Conservation (phyloP, 169 alveolate species). For the Plasmodium knowlesi region DNA sequence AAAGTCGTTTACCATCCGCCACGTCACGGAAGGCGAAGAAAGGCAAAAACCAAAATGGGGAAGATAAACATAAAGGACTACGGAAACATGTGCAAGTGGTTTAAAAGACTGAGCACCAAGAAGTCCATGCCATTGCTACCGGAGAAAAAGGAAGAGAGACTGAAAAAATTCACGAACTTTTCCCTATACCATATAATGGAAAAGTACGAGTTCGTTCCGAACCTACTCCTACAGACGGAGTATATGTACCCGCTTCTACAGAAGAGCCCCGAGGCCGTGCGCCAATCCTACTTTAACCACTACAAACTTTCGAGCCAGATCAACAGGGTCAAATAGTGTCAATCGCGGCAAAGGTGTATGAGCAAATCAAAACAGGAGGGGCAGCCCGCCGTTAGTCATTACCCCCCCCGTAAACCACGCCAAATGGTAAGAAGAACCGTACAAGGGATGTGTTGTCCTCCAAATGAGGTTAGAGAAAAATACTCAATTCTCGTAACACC, state of each 20-base stretch:
- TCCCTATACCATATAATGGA: slow-evolving; percentile 71
- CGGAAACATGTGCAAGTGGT: slow-evolving; percentile 56
- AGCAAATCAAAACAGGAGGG: neutral
- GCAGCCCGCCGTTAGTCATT: neutral
- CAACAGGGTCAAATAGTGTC: neutral
- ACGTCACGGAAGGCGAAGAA: neutral
- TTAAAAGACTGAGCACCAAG: slow-evolving; percentile 44
- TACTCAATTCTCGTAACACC: neutral
- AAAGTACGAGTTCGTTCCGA: slow-evolving; percentile 60
- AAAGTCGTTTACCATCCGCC: neutral
- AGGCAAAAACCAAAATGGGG: neutral
- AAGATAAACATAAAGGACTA: slow-evolving; percentile 46
- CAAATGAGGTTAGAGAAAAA: neutral
- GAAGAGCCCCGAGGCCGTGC: slow-evolving; percentile 39
- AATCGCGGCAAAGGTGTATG: neutral
- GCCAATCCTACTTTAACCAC: slow-evolving; percentile 64
- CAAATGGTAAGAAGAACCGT: neutral
- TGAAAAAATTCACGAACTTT: slow-evolving; percentile 59
- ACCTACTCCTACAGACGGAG: slow-evolving; percentile 55
- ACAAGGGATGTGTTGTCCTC: neutral
- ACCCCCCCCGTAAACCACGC: neutral
- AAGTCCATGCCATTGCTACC: slow-evolving; percentile 50
- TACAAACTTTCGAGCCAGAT: slow-evolving; percentile 27
- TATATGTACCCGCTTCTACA: slow-evolving; percentile 33
- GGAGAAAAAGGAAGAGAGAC: slow-evolving; percentile 60